These are phyloP conservation scores for Chaetomiaceae sp. DNA, from an alignment of 2,329 filamentous ascomycete species.

Conservation along the genomic window DNA sequence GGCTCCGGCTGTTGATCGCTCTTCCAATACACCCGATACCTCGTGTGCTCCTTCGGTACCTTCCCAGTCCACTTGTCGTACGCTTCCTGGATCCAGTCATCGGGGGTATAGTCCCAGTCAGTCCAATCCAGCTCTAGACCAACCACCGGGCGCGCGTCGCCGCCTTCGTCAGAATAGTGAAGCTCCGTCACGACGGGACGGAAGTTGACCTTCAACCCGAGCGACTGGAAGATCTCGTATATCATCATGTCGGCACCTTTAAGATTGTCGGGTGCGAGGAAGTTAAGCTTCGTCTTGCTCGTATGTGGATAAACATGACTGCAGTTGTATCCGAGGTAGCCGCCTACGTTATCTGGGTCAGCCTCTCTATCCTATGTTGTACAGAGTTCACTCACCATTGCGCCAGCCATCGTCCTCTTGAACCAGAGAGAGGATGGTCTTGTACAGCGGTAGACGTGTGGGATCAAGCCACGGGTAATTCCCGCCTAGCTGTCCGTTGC, in stretches of 20 bases:
- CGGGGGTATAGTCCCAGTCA: background rate
- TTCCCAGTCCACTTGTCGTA: background rate
- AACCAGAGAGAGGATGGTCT: constrained; percentile 33
- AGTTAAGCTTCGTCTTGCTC: constrained; percentile 15
- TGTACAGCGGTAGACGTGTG: constrained; percentile 32
- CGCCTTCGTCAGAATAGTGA: background rate
- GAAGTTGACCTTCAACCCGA: constrained; percentile 9
- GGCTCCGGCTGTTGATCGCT: too few relatives aligned
- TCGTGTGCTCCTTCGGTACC: too few relatives aligned
- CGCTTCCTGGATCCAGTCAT: background rate
- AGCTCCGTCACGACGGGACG: constrained; percentile 3
- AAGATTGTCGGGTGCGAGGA: constrained; percentile 32
- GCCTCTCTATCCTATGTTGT: background rate
- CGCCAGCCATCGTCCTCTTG: constrained; percentile 26
- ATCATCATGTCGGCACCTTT: constrained; percentile 43
- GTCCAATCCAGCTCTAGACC: background rate
- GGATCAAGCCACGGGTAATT: constrained; percentile 26
- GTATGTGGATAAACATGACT: constrained; percentile 43
- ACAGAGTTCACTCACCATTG: background rate
- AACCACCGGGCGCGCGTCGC: background rate
- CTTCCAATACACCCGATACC: too few relatives aligned
- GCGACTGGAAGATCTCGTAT: constrained; percentile 23
- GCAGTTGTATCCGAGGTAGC: constrained; percentile 39
- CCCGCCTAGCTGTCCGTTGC: constrained; percentile 24
- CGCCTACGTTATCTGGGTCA: constrained; percentile 28